A percentile compares a stretch with the other conserved stretches of the same genome.
These are phyloP conservation scores for Mycena galopus DNA, from an alignment of 768 basidiomycete genomes.

Conservation along the genomic window DNA sequence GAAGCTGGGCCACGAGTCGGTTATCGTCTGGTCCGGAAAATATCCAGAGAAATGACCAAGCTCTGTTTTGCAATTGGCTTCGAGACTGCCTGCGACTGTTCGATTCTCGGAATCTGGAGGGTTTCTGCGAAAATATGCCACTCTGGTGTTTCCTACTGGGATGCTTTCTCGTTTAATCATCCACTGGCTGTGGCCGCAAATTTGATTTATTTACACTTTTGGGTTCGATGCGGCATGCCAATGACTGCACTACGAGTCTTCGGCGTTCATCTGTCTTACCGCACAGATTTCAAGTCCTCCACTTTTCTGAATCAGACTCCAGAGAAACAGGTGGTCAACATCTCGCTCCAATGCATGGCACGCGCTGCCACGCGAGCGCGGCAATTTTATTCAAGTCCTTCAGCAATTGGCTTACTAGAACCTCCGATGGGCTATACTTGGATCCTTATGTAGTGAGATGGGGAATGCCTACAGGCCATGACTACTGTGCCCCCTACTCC, in stretches of 20 bases:
- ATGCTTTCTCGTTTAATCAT: background rate
- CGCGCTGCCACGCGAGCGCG: background rate
- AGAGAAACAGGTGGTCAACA: slow-evolving; percentile 13
- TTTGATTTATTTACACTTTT: too few species aligned
- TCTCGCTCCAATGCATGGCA: slow-evolving; percentile 14
- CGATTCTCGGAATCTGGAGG: background rate
- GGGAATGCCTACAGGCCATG: slow-evolving; percentile 14
- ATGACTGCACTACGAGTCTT: background rate
- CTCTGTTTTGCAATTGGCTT: background rate
- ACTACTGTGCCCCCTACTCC: background rate
- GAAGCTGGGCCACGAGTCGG: background rate
- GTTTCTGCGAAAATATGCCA: slow-evolving; percentile 1
- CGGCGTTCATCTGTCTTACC: background rate
- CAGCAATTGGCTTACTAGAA: too few species aligned
- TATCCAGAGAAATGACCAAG: too few species aligned
- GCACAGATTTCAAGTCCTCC: background rate
- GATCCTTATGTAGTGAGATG: slow-evolving; percentile 9
- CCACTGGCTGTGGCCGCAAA: background rate
- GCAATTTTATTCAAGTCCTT: background rate
- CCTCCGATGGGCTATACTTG: slow-evolving; percentile 12
- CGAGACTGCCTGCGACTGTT: background rate
- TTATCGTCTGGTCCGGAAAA: background rate
- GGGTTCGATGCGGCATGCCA: background rate
- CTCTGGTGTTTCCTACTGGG: background rate
- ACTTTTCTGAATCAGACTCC: background rate